phyloP scores from a whole-genome alignment of 179 eudicot species.

The Drosera spatulata region DNA sequence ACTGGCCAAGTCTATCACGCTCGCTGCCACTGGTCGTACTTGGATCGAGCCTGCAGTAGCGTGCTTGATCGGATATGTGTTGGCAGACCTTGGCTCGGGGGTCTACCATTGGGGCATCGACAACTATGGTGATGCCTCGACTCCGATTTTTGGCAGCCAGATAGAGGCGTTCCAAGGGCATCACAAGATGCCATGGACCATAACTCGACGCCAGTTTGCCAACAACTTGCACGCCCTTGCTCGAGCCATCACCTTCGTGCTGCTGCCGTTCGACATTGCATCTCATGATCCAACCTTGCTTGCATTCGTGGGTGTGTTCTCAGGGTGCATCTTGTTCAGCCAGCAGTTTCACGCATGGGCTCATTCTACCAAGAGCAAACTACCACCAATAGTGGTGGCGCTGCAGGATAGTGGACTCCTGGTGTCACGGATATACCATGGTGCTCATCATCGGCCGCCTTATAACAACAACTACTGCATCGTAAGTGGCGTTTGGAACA shows the following conservation, averaged over 20 bases:
- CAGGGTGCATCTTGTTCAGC: constrained; percentile 85
- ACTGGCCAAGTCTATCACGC: constrained; percentile 30
- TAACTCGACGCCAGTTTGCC: too few species aligned
- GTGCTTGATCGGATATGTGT: constrained; percentile 44
- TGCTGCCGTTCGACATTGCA: constrained; percentile 43
- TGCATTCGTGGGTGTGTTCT: constrained; percentile 40
- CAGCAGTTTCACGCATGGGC: constrained; percentile 80
- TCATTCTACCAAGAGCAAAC: constrained; percentile 20
- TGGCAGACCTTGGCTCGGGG: constrained; percentile 87
- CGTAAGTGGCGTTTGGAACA: constrained; percentile 78
- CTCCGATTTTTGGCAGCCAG: constrained; percentile 67
- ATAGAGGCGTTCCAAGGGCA: too few species aligned
- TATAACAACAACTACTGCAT: constrained; percentile 79
- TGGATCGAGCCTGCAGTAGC: constrained; percentile 58
- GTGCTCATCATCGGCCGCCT: constrained; percentile 54
- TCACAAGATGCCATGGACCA: too few species aligned
- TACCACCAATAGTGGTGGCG: constrained; percentile 47
- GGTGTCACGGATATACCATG: constrained; percentile 57
- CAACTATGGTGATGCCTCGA: constrained; percentile 55
- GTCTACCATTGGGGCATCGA: constrained; percentile 29
- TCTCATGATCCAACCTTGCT: constrained; percentile 30
- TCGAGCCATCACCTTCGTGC: constrained; percentile 35
- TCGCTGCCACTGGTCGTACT: constrained; percentile 23
- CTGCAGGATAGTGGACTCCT: constrained; percentile 75
- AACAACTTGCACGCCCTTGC: constrained; percentile 33